These are phyloP conservation scores for Camellia lanceoleosa DNA, from an alignment of 148 eudicot species.

Conservation along the genomic window DNA sequence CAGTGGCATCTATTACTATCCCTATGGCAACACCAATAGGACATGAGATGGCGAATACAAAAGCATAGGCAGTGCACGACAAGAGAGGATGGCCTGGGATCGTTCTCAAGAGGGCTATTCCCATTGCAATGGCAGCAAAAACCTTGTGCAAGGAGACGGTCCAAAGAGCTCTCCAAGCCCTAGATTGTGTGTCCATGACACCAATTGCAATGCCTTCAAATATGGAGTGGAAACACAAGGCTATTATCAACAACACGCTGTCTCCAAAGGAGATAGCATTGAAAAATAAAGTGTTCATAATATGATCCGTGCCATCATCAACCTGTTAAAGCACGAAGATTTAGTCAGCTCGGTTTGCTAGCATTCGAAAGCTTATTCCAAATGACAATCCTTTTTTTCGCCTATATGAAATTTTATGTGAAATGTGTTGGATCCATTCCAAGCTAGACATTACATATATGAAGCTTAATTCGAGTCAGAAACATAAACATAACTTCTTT, in stretches of 20 bases:
- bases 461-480: background rate
- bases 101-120: conserved; percentile 27
- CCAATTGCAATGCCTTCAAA: conserved; percentile 41
- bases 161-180: conserved; percentile 41
- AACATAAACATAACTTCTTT: background rate
- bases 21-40: conserved; percentile 39
- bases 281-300: background rate
- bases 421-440: background rate
- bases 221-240: conserved; percentile 36
- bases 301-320: background rate
- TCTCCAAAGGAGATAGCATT: conserved; percentile 29
- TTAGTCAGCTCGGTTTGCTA: background rate
- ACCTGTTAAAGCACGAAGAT: conserved; percentile 2
- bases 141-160: conserved; percentile 35
- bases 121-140: conserved; percentile 25
- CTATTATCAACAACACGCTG: conserved; percentile 18
- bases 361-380: no score
- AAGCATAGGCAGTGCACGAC: conserved; percentile 30
- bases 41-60: conserved; percentile 36
- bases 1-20: conserved; percentile 28
- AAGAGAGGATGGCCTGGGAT: conserved; percentile 31
- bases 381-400: no score
- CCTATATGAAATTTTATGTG: background rate
- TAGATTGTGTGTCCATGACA: conserved; percentile 20
- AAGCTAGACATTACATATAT: background rate